A percentile compares a stretch with the other conserved stretches of the same genome.
Evolutionary conservation across 140 eudicot genomes (phyloP).

Genomic region (Flaveria floridana): DNA sequence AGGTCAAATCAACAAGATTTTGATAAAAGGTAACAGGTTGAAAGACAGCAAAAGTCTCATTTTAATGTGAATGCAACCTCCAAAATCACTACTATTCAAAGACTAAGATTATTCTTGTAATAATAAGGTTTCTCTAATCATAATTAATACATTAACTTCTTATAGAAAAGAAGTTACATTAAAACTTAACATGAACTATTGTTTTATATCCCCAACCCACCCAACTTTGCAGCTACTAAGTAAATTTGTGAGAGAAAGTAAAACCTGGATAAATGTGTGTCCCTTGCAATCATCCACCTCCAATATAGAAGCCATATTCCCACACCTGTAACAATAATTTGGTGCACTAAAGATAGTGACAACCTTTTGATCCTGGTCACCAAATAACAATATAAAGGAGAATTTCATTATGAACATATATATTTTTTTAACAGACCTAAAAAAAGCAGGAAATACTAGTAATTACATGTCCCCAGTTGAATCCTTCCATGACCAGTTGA

Average conservation of each 20-base stretch:
- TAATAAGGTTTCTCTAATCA: background rate
- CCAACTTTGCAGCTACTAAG: background rate
- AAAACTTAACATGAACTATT: background rate
- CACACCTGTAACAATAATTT: conserved; percentile 91
- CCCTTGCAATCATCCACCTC: conserved; percentile 92
- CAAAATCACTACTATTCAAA: background rate
- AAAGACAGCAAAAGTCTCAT: background rate
- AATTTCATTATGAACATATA: conserved; percentile 3
- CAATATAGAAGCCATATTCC: conserved; percentile 93
- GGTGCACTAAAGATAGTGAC: conserved; percentile 96
- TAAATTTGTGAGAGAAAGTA: conserved; percentile 8
- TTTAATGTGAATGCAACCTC: conserved; percentile 2
- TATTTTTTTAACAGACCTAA: background rate
- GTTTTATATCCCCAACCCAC: background rate
- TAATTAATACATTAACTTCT: conserved; percentile 4
- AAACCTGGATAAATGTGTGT: conserved; percentile 88
- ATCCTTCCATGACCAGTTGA: conserved; percentile 98
- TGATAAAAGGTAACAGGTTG: background rate
- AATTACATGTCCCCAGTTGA: conserved; percentile 87
- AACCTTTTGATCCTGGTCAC: conserved; percentile 88
- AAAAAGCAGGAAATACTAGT: background rate
- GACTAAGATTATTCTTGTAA: background rate
- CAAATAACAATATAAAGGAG: conserved; percentile 12
- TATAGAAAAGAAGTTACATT: background rate
- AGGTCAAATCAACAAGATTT: background rate